Percentiles rank a stretch among this genome's conserved stretches.
Conservation (phyloP, 2,329 filamentous ascomycete species). For the Graphium sp. region DNA sequence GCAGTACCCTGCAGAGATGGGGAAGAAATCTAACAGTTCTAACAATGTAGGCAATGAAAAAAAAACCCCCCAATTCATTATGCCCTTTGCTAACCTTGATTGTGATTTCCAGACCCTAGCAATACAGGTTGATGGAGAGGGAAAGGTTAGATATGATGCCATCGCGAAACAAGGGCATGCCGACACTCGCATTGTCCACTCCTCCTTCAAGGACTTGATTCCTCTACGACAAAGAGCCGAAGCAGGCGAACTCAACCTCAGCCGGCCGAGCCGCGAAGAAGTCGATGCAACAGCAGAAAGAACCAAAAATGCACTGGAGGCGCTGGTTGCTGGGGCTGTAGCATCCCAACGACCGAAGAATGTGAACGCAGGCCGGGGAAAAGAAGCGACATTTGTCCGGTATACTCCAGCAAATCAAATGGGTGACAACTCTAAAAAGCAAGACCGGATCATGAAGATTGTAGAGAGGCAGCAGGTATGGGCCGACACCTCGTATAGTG, state of each 20-base stretch:
- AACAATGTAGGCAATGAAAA: too few species aligned
- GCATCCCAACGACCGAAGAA: conserved; percentile 94
- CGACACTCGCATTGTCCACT: conserved; percentile 73
- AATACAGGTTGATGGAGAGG: conserved; percentile 80
- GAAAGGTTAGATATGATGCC: conserved; percentile 91
- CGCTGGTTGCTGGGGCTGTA: conserved; percentile 69
- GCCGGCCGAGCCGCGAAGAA: conserved; percentile 69
- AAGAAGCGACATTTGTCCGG: conserved; percentile 82
- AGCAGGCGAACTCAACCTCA: conserved; percentile 77
- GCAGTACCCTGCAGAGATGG: conserved; percentile 94
- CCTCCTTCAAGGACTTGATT: conserved; percentile 93
- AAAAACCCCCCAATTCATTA: too few species aligned
- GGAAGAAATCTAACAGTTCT: conserved; percentile 57
- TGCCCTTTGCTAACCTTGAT: too few species aligned
- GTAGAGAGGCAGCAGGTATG: conserved; percentile 69
- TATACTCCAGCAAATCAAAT: conserved; percentile 97
- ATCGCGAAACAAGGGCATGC: conserved; percentile 81
- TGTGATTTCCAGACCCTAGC: too few species aligned
- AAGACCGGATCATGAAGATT: conserved; percentile 96
- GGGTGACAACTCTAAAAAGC: conserved; percentile 73
- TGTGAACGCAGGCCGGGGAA: conserved; percentile 62
- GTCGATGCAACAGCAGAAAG: conserved; percentile 72
- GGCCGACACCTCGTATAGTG: too few species aligned
- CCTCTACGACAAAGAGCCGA: conserved; percentile 85
- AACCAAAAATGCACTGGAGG: conserved; percentile 73